These are phyloP conservation scores for Amyloporia xantha DNA, from an alignment of 768 basidiomycete genomes.

Conservation along the genomic window DNA sequence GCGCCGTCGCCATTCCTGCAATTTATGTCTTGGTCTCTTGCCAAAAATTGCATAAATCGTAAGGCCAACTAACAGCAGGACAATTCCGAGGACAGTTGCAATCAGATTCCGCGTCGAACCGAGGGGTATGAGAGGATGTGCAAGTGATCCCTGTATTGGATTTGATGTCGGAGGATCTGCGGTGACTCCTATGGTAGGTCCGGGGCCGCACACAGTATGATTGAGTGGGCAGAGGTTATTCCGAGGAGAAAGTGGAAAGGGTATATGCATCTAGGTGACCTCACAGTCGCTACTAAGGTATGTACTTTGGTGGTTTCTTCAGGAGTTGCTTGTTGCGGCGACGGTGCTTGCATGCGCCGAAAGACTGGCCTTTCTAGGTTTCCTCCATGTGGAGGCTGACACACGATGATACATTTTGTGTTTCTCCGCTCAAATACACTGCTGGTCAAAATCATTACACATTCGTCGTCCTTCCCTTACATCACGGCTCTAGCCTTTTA, in stretches of 20 bases:
- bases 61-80: background rate
- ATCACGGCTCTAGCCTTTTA: constrained; percentile 82
- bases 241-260: background rate
- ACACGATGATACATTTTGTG: background rate
- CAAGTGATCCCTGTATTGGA: background rate
- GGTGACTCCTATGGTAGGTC: background rate
- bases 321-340: no score
- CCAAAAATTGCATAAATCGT: background rate
- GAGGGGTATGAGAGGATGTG: background rate
- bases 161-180: background rate
- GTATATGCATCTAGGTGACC: no score
- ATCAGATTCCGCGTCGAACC: background rate
- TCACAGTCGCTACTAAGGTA: no score
- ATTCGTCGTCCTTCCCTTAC: background rate
- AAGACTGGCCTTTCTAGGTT: no score
- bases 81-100: background rate
- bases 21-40: background rate
- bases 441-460: background rate
- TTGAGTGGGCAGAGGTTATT: background rate
- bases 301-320: no score
- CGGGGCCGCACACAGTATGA: background rate
- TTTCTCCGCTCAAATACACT: background rate
- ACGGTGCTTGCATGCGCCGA: no score
- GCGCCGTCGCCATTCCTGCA: background rate
- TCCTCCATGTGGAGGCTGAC: background rate